Evolutionary conservation across 2,329 filamentous ascomycete genomes (phyloP).

Genomic region (Diplodia scrobiculata): DNA sequence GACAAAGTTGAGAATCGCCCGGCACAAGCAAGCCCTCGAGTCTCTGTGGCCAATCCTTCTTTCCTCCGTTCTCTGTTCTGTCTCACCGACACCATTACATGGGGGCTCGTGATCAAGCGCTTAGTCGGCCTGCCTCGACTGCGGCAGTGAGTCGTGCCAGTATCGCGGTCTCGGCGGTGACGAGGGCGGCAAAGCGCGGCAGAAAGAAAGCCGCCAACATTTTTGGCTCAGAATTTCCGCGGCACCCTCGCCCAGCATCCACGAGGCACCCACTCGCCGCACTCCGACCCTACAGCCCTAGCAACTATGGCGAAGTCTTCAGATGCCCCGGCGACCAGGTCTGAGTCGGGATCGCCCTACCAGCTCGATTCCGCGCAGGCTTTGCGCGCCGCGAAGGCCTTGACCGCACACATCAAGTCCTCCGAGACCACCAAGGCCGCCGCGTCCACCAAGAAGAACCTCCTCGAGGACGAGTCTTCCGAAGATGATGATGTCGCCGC

Average conservation of each 20-base stretch:
- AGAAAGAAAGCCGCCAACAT: slow-evolving; percentile 6
- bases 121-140: background rate
- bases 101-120: background rate
- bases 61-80: background rate
- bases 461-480: slow-evolving; percentile 54
- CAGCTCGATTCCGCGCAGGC: slow-evolving; percentile 55
- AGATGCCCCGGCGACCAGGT: slow-evolving; percentile 44
- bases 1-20: background rate
- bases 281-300: background rate
- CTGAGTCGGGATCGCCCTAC: slow-evolving; percentile 44
- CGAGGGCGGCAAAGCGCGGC: background rate
- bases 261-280: slow-evolving; percentile 1
- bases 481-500: slow-evolving; percentile 33
- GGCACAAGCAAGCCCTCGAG: background rate
- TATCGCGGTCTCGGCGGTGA: background rate
- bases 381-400: slow-evolving; percentile 60
- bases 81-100: background rate
- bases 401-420: slow-evolving; percentile 61
- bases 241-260: background rate
- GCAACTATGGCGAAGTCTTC: slow-evolving; percentile 37
- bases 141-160: background rate
- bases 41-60: background rate
- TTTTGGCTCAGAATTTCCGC: slow-evolving; percentile 25
- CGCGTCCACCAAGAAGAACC: slow-evolving; percentile 55
- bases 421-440: slow-evolving; percentile 52